Conservation (phyloP, 768 basidiomycete genomes). For the Pholiota conissans region DNA sequence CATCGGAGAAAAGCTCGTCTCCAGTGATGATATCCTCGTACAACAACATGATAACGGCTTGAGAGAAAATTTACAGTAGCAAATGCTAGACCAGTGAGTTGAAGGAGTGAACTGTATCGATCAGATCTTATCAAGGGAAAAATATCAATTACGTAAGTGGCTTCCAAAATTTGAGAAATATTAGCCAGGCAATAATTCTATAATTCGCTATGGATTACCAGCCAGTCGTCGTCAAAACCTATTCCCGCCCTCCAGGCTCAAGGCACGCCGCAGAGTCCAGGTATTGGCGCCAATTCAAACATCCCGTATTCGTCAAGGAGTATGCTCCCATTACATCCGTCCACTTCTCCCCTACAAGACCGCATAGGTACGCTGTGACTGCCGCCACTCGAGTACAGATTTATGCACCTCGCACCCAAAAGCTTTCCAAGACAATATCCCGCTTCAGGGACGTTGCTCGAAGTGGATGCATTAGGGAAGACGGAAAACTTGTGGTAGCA, state of each 20-base stretch:
- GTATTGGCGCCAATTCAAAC: conserved; percentile 85
- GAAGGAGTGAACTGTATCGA: conserved; percentile 26
- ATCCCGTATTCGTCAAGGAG: conserved; percentile 95
- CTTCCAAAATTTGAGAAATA: not conserved
- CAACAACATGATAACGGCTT: conserved; percentile 59
- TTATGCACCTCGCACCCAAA: conserved; percentile 95
- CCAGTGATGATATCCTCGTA: conserved; percentile 70
- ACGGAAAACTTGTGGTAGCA: conserved; percentile 94
- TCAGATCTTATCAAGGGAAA: conserved; percentile 36
- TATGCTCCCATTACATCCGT: conserved; percentile 95
- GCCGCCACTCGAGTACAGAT: conserved; percentile 93
- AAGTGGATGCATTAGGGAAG: conserved; percentile 83
- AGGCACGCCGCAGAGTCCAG: conserved; percentile 75
- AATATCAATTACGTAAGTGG: conserved; percentile 8
- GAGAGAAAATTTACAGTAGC: conserved; percentile 20
- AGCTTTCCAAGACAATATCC: conserved; percentile 93
- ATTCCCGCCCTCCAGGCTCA: conserved; percentile 49
- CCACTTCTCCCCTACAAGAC: conserved; percentile 85
- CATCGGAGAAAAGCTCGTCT: conserved; percentile 95
- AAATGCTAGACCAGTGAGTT: conserved; percentile 13
- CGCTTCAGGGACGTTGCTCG: conserved; percentile 96
- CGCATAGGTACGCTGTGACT: conserved; percentile 94
- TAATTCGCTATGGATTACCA: conserved; percentile 89
- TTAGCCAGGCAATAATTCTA: no score
- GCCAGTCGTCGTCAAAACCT: conserved; percentile 67